Evolutionary conservation across 805 yeast genomes (phyloP), one percentile per base, ranked within the genome.

Genomic region (Tanozyma kutaoensis): DNA sequence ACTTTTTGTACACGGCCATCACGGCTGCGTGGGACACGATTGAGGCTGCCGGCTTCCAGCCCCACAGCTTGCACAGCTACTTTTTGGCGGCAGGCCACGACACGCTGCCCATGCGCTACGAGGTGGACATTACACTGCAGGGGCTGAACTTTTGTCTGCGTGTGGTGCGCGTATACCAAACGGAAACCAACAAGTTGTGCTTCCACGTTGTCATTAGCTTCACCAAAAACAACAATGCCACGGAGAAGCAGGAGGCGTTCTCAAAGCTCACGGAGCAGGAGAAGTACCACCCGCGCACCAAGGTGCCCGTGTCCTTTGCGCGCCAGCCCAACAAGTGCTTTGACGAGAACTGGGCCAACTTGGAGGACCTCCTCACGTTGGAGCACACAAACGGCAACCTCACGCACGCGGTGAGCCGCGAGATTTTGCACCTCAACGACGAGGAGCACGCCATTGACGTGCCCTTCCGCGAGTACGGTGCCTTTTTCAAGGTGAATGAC

Each of bases 401-500:
- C 16, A 35, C 39, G 20, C 52, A 50, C 33, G 47, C 38, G 8
- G n/a, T 51, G 7, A 52, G 53, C 4, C 36, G 31, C 1, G 52
- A 45, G 26, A 40, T 39, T 20, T 29, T 35, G 20, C 22, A 24
- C n/a, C n/a, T n/a, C n/a, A n/a, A n/a, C n/a, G n/a, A n/a, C n/a
- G n/a, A n/a, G n/a, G n/a, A n/a, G n/a, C n/a, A n/a, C n/a, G n/a
- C n/a, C n/a, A n/a, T n/a, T n/a, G n/a, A n/a, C n/a, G n/a, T n/a
- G n/a, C n/a, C n/a, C n/a, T n/a, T n/a, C n/a, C n/a, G n/a, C n/a
- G 40, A 41, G 20, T 40, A 47, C 15, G 60, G 59, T 4, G 29
- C 47, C 11, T 57, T 56, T 33, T 29, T 42, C 33, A 45, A 45
- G 30, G 36, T 51, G n/a, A 35, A 35, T 15, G 63, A 56, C 28